Evolutionary conservation across 2,329 filamentous ascomycete genomes (phyloP), one percentile per base, ranked within the genome.

Genomic region (Apiospora kogelbergensis): DNA sequence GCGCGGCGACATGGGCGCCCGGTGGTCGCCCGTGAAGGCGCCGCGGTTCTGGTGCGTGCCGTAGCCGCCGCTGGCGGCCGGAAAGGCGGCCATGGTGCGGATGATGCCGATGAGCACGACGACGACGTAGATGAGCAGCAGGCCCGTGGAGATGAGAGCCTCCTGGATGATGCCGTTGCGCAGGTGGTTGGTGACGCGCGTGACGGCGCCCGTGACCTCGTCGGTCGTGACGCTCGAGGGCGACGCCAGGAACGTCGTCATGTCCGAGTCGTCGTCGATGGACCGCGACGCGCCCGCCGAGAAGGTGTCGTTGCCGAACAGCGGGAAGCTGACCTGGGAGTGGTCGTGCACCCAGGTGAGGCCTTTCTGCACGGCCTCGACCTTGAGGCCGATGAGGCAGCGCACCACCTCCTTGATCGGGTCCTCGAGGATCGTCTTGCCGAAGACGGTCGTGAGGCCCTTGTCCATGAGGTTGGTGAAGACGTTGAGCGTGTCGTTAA

Each of bases 341-440:
- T 98, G 84, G 73, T 98, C 91, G 75, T 93, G 89, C 13, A 97
- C 92, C 95, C 95, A 99, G 0, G 93, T 97, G n/a, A 98, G 85
- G 15, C 92, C 96, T 76, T 92, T 91, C 79, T 98, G 89, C 72
- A 99, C 89, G 26, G 90, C 88, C 73, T 93, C 89, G 71, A 98
- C 86, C 83, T 98, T 98, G 76, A 97, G 85, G 9, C 91, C 89
- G 72, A 98, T 89, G n/a, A 98, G 85, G 77, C 96, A 98, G 77
- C 93, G 88, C 71, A 98, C 86, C 42, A 98, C 89, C 57, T 93
- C 91, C 75, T 89, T 85, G 75, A 97, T 90, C 0, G 94, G 93
- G 37, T 91, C 88, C 72, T 94, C 88, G 57, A 97, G 90, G 53
- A 95, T 82, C 0, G 95, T 98, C 63, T 89, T 90, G 66, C 93